A percentile compares a stretch with the other conserved stretches of the same genome.
Evolutionary conservation across 2,329 filamentous ascomycete genomes (phyloP).

Genomic region (Venturia pyrina): DNA sequence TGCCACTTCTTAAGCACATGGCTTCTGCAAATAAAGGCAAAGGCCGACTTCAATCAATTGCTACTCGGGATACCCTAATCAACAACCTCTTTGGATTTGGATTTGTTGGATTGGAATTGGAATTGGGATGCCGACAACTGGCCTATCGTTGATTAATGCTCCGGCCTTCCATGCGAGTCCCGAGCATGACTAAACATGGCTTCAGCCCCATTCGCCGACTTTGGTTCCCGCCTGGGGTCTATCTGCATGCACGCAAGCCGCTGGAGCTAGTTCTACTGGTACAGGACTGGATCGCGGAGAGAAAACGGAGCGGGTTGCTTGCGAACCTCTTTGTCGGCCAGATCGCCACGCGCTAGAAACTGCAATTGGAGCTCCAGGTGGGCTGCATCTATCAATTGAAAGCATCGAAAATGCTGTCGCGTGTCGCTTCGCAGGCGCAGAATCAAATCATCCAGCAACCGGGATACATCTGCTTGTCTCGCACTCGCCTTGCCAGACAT

Average conservation of each 20-base stretch:
- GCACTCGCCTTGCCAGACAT: neutral
- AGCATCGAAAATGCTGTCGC: too few species aligned
- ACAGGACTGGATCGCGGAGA: neutral
- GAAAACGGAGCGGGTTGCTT: neutral
- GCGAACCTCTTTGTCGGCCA: neutral
- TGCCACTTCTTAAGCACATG: neutral
- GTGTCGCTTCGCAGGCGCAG: neutral
- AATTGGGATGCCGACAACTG: neutral
- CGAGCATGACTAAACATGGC: neutral
- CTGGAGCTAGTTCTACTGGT: neutral
- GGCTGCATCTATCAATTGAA: neutral
- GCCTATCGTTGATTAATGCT: neutral
- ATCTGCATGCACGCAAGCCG: conserved; percentile 4
- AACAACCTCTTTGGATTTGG: neutral
- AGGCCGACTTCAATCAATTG: neutral
- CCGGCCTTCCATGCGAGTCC: neutral
- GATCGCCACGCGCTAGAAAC: neutral
- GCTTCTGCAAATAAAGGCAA: neutral
- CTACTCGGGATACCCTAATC: neutral
- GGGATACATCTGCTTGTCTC: neutral
- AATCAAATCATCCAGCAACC: neutral
- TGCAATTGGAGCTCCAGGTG: neutral
- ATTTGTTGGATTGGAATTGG: neutral
- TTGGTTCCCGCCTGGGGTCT: neutral
- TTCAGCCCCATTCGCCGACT: neutral